Percentiles rank a stretch among this genome's conserved stretches.
Evolutionary conservation across 2,329 filamentous ascomycete genomes (phyloP).

Genomic region (Paraconiothyrium brasiliense): DNA sequence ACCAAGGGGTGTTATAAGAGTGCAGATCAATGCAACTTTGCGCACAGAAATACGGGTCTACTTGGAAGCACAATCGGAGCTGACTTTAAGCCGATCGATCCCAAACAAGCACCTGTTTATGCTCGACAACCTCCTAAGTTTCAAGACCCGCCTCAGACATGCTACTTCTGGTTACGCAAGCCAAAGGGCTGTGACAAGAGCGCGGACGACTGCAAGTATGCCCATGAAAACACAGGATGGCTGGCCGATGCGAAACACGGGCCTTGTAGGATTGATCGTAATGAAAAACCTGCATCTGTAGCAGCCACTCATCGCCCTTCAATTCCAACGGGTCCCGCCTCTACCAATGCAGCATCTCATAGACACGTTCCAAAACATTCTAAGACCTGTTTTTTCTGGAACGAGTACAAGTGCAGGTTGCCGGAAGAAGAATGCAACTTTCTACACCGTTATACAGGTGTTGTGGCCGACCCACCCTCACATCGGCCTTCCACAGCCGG

Average conservation of each 20-base stretch:
- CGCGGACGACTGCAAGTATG: background rate
- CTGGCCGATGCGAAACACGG: background rate
- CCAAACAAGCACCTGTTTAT: background rate
- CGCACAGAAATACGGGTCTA: slow-evolving; percentile 28
- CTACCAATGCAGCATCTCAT: background rate
- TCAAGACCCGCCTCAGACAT: background rate
- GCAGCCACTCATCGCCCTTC: background rate
- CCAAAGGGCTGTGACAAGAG: background rate
- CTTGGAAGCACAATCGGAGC: background rate
- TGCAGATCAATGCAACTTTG: slow-evolving; percentile 25
- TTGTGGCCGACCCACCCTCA: slow-evolving; percentile 18
- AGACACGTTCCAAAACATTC: background rate
- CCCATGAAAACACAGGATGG: slow-evolving; percentile 22
- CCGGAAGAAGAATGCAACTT: slow-evolving; percentile 20
- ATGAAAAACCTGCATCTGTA: background rate
- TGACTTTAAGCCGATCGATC: slow-evolving; percentile 6
- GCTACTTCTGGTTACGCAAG: slow-evolving; percentile 4
- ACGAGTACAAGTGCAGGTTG: slow-evolving; percentile 17
- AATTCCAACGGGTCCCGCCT: background rate
- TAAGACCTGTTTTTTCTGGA: slow-evolving; percentile 27
- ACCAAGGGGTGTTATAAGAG: slow-evolving; percentile 20
- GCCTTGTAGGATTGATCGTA: slow-evolving; percentile 4
- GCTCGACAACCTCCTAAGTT: background rate
- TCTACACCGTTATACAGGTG: slow-evolving; percentile 30
- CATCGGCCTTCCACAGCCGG: background rate